Percentiles rank a stretch among this genome's conserved stretches.
phyloP scores from a whole-genome alignment of 345 rosid genomes.

The Fremontodendron californicum region DNA sequence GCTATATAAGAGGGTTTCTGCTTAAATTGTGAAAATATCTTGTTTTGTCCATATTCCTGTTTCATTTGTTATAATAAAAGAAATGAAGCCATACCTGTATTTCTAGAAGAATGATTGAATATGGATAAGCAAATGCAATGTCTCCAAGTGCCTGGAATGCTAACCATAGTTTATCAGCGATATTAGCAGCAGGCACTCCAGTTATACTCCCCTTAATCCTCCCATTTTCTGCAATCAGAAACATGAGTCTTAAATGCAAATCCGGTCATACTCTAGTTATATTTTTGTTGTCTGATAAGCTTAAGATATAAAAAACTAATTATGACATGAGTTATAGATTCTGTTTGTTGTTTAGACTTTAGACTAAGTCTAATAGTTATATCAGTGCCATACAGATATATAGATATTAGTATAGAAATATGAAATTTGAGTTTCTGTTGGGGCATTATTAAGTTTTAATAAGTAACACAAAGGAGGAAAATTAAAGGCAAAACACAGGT shows the following conservation, averaged over 20 bases:
- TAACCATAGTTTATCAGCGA: slow-evolving; percentile 39
- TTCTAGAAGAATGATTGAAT: slow-evolving; percentile 51
- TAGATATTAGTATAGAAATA: not conserved
- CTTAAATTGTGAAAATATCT: not conserved
- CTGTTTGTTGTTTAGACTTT: not conserved
- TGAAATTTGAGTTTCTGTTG: not conserved
- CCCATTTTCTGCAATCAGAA: slow-evolving; percentile 40
- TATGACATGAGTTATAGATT: not conserved
- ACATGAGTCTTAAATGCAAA: not conserved
- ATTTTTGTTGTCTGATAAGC: not conserved
- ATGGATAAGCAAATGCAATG: slow-evolving; percentile 64
- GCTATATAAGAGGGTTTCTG: not conserved
- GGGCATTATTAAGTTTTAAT: not conserved
- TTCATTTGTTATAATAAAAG: not conserved
- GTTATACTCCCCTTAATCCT: slow-evolving; percentile 40
- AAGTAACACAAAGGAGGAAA: not conserved
- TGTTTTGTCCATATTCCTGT: not conserved
- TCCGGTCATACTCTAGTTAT: not conserved
- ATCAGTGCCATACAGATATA: not conserved
- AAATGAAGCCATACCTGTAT: slow-evolving; percentile 43
- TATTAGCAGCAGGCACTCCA: slow-evolving; percentile 39
- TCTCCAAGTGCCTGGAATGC: slow-evolving; percentile 57
- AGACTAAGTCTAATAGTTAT: not conserved
- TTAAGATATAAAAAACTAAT: not conserved
- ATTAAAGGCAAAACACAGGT: not conserved